Conservation (phyloP, 2,329 filamentous ascomycete species). For the Chaetomiaceae sp. region DNA sequence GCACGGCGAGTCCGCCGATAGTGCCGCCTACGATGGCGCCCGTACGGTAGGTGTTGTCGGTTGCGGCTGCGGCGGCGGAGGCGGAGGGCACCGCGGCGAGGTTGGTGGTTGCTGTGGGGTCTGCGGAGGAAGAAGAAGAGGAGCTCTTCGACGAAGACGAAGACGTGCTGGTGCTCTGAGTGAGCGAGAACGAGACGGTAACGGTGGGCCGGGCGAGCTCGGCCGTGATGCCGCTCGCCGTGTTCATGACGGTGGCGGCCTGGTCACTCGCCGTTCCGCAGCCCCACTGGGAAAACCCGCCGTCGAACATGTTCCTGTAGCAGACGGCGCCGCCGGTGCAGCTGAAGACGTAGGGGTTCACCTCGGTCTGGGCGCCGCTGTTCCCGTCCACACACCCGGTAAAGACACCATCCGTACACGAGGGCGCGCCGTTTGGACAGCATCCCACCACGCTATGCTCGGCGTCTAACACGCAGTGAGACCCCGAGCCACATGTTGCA, state of each 20-base stretch:
- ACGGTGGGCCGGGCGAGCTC: constrained; percentile 36
- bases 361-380: constrained; percentile 44
- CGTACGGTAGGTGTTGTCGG: constrained; percentile 30
- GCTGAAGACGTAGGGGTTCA: constrained; percentile 54
- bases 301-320: constrained; percentile 51
- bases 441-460: constrained; percentile 49
- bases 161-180: constrained; percentile 30
- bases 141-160: constrained; percentile 7
- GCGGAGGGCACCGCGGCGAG: constrained; percentile 8
- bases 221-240: constrained; percentile 40
- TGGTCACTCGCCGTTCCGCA: constrained; percentile 48
- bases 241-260: constrained; percentile 45
- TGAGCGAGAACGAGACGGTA: constrained; percentile 38
- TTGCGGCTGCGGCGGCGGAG: constrained; percentile 9
- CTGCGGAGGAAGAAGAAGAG: constrained; percentile 6
- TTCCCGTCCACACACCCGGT: constrained; percentile 53
- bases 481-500: constrained; percentile 53
- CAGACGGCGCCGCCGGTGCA: constrained; percentile 49
- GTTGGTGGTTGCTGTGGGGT: constrained; percentile 12
- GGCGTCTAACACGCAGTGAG: constrained; percentile 53
- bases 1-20: constrained; percentile 46
- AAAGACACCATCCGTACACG: constrained; percentile 52
- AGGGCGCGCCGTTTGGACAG: constrained; percentile 46
- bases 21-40: constrained; percentile 52
- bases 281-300: constrained; percentile 53